A percentile compares a stretch with the other conserved stretches of the same genome.
These are phyloP conservation scores for Claviceps arundinis DNA, from an alignment of 2,329 filamentous ascomycete species.

Conservation along the genomic window DNA sequence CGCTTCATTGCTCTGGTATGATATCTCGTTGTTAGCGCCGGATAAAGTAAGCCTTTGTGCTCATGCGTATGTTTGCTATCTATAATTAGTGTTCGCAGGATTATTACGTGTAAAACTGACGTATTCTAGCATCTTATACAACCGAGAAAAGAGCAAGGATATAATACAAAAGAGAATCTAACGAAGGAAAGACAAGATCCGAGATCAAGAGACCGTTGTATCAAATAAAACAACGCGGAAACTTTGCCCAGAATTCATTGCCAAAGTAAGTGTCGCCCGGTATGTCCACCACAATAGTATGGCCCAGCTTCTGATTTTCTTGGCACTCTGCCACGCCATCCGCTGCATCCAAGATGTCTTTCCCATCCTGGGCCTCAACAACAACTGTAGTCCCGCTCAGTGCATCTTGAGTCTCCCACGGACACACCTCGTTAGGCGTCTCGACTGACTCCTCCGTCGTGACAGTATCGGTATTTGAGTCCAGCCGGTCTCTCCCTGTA, in stretches of 20 bases:
- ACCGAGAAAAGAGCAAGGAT: not conserved
- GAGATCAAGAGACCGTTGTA: no score
- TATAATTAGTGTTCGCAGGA: no score
- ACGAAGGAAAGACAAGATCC: not conserved
- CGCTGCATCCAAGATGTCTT: not conserved
- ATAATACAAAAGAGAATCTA: not conserved
- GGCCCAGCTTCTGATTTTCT: not conserved
- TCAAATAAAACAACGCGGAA: slow-evolving; percentile 1
- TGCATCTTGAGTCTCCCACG: not conserved
- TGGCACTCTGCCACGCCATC: not conserved
- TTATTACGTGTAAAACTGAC: no score
- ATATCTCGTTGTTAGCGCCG: no score
- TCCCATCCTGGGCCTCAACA: not conserved
- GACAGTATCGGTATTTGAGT: not conserved
- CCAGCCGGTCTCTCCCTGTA: not conserved
- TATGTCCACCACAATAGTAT: not conserved
- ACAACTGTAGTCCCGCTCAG: not conserved
- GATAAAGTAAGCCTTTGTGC: no score
- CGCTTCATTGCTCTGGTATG: no score
- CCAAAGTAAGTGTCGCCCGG: slow-evolving; percentile 1
- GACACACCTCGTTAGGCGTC: not conserved
- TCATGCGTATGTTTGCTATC: no score
- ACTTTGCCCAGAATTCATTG: slow-evolving; percentile 1
- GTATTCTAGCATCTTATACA: no score
- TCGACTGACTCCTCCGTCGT: not conserved